These are phyloP conservation scores for Takashimella tepidaria DNA, from an alignment of 1,284 basidiomycete genomes.

Conservation along the genomic window DNA sequence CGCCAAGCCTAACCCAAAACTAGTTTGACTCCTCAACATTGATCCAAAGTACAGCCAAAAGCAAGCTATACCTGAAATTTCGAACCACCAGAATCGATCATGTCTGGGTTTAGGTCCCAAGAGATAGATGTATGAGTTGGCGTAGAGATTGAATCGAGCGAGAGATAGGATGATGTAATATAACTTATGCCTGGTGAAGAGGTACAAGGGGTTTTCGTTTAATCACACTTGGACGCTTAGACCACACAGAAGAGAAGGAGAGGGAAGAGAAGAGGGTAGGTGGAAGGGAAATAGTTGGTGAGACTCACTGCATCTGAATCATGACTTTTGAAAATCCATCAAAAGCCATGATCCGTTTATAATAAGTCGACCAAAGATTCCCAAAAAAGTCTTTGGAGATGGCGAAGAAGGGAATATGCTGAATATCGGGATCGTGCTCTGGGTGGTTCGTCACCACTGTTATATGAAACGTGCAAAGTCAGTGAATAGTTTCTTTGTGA, in stretches of 20 bases:
- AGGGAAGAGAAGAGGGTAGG: not conserved
- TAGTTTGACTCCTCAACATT: slow-evolving; percentile 47
- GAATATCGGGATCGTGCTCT: slow-evolving; percentile 82
- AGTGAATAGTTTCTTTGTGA: no score
- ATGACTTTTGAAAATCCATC: slow-evolving; percentile 66
- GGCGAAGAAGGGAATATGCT: slow-evolving; percentile 95
- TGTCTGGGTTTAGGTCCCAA: slow-evolving; percentile 48
- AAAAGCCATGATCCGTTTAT: slow-evolving; percentile 79
- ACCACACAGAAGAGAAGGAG: not conserved
- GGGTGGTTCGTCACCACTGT: slow-evolving; percentile 87
- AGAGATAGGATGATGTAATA: slow-evolving; percentile 91
- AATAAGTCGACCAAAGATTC: slow-evolving; percentile 88
- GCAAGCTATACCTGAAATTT: slow-evolving; percentile 50
- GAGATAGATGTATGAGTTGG: slow-evolving; percentile 76
- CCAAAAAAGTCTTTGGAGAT: slow-evolving; percentile 82
- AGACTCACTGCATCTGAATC: slow-evolving; percentile 61
- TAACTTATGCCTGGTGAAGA: slow-evolving; percentile 71
- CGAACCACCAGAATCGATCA: slow-evolving; percentile 47
- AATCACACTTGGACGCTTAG: no score
- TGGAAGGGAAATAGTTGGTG: not conserved
- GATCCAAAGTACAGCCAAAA: slow-evolving; percentile 55
- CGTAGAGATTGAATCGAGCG: slow-evolving; percentile 94
- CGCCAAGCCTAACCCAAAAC: slow-evolving; percentile 40
- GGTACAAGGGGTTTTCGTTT: no score
- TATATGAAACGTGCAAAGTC: no score